Base-by-base conservation (phyloP, 2,329 filamentous ascomycete genomes). In the Diaporthe ampelina region DNA sequence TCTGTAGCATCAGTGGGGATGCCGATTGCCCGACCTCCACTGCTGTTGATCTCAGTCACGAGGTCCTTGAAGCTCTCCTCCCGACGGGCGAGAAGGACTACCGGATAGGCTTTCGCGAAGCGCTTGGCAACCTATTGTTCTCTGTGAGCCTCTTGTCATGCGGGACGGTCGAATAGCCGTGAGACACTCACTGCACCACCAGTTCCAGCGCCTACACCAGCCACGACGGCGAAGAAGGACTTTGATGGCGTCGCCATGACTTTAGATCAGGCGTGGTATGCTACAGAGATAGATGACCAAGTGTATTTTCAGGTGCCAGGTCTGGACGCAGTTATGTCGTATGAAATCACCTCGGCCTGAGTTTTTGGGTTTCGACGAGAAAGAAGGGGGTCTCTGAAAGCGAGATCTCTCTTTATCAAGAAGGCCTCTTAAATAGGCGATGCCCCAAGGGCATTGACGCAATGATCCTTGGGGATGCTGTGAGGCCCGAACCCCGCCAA, bases 141-240 rank as follows among this genome's bases (percentile, higher is more conserved):
- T 4, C 17, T 21, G 21, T 63, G 9, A 65, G 29, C n/a, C 56
- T 24, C n/a, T 52, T 43, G 40, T 17, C 40, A 19, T 43, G 40
- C 40, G 2, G 58, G n/a, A 26, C 37, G 10, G 2, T 24, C 32
- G 26, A 29, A 59, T 37, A 73, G 59, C 35, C 13, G n/a, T 40
- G 26, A n/a, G 24, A 35, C 13, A 57, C 72, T 52, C 19, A 63
- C 79, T 63, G 80, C 78, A 35, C 80, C 80, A 70, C 80, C 78
- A 59, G 90, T 95, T 74, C 94, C 93, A 15, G 92, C 85, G n/a
- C 94, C 94, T 56, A 91, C 93, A 72, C 93, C 94, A 15, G 92
- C 92, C 74, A 95, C 84, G 75, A 95, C 85, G 68, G 92, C 91
- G 81, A 92, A 93, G 79, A 93, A 88, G 32, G 73, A 73, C 52